Evolutionary conservation across 441 rosid species (phyloP).

Genomic region (Populus hybrid): DNA sequence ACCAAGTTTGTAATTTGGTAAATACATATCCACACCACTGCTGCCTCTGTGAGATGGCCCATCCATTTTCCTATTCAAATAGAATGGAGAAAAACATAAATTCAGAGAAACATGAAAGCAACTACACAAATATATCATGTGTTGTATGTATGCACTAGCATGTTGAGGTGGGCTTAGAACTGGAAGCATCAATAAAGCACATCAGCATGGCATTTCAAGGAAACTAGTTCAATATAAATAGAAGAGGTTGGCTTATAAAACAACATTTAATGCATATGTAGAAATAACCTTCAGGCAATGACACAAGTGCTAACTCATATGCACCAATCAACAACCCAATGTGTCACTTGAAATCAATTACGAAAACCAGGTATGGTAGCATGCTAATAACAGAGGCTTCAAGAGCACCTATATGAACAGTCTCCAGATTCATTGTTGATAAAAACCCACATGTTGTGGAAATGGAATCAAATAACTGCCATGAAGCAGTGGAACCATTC

Average conservation of each 20-base stretch:
- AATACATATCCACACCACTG: conserved; percentile 44
- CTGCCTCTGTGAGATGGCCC: conserved; percentile 54
- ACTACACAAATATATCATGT: background rate
- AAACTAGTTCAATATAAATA: background rate
- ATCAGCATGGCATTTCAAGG: background rate
- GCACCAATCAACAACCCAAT: background rate
- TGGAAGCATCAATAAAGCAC: background rate
- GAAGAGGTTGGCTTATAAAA: background rate
- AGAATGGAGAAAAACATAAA: background rate
- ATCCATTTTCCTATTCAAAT: conserved; percentile 56
- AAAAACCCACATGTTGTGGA: background rate
- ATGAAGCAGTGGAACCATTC: background rate
- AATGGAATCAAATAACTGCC: background rate
- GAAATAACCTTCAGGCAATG: background rate
- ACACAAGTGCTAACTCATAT: background rate
- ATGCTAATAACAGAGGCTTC: background rate
- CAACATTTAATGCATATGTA: background rate
- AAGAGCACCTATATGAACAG: background rate
- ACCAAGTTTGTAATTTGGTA: conserved; percentile 85
- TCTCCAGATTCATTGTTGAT: background rate
- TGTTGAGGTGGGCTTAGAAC: background rate
- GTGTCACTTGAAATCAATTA: background rate
- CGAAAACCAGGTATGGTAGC: background rate
- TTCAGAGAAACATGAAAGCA: background rate
- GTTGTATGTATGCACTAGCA: background rate